Evolutionary conservation across 345 rosid species (phyloP), one percentile per base, ranked within the genome.

Genomic region (Lagerstroemia speciosa): DNA sequence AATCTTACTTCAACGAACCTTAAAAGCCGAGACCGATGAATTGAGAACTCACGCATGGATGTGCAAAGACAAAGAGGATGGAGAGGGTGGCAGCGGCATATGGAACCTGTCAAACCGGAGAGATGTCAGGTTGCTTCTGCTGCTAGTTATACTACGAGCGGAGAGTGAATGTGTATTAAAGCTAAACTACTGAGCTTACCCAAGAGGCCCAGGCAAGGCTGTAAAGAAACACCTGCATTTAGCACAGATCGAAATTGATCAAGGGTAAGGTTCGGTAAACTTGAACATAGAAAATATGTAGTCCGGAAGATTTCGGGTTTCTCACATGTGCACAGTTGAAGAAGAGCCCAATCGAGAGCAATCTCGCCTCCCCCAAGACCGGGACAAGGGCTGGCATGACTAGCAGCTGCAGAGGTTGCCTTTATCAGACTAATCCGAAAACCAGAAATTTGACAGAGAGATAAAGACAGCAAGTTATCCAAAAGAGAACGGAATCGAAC

Each of bases 371-470:
- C 79, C 96, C 94, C 30, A 93, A 64, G 41, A 63, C 69, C 38
- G 97, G 96, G 72, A 75, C 86, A 74, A 93, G 36, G n/a, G 86
- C 2, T 8, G 98, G 98, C 98, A 90, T 83, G 74, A 93, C 38
- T 67, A 90, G 29, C 77, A 90, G 72, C 98, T 93, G 88, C 81
- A 79, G 20, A 45, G 45, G 52, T 38, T 67, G 34, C 67, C 63
- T 45, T 0, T 1, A 65, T 64, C 31, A 50, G n/a, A 43, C 29
- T 26, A 43, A n/a, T 12, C 27, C 7, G 5, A 63, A 61, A 34
- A 26, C 37, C 8, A 27, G 37, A 40, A n/a, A 50, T 33, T 2
- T 12, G 32, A 17, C 40, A 33, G 9, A 26, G 67, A 38, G 63
- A 58, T 14, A 58, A 27, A 34, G 11, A 58, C 6, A 17, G 11